Percentiles rank a stretch among this genome's conserved stretches.
phyloP scores from a whole-genome alignment of 805 yeast genomes.

The Starmerella powellii region DNA sequence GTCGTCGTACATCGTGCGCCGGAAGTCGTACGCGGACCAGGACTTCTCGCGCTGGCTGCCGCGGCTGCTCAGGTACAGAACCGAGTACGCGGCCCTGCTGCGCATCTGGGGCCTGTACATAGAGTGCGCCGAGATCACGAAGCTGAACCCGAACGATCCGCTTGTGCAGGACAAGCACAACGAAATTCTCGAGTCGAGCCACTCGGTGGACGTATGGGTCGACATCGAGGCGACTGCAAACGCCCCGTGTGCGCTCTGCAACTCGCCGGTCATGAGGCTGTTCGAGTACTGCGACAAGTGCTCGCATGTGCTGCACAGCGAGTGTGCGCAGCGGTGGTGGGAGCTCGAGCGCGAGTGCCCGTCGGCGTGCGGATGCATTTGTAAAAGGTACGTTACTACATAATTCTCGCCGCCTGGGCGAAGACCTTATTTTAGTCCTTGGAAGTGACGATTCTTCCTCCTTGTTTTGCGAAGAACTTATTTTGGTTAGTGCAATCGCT shows the following conservation, averaged over 20 bases:
- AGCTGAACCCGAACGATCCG: conserved; percentile 40
- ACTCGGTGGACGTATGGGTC: background rate
- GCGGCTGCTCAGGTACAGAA: conserved; percentile 34
- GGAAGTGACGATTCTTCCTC: no score
- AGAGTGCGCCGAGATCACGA: conserved; percentile 65
- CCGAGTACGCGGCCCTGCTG: conserved; percentile 64
- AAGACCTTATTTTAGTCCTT: no score
- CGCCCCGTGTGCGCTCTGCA: conserved; percentile 53
- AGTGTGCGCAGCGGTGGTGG: conserved; percentile 81
- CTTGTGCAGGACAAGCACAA: background rate
- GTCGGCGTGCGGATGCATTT: conserved; percentile 74
- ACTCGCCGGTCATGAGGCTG: conserved; percentile 44
- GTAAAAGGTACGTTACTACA: conserved; percentile 27
- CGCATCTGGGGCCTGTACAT: conserved; percentile 75
- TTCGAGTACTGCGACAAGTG: conserved; percentile 61
- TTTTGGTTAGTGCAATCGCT: no score
- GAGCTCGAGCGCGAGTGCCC: conserved; percentile 49
- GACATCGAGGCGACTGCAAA: conserved; percentile 19
- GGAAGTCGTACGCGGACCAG: background rate
- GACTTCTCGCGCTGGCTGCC: conserved; percentile 12
- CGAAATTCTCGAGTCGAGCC: background rate
- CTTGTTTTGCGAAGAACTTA: no score
- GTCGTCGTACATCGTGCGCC: background rate
- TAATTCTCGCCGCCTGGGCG: no score
- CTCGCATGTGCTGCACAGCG: conserved; percentile 65